Base-by-base conservation (phyloP, 257 asterid species). In the Rubia yunnanensis region DNA sequence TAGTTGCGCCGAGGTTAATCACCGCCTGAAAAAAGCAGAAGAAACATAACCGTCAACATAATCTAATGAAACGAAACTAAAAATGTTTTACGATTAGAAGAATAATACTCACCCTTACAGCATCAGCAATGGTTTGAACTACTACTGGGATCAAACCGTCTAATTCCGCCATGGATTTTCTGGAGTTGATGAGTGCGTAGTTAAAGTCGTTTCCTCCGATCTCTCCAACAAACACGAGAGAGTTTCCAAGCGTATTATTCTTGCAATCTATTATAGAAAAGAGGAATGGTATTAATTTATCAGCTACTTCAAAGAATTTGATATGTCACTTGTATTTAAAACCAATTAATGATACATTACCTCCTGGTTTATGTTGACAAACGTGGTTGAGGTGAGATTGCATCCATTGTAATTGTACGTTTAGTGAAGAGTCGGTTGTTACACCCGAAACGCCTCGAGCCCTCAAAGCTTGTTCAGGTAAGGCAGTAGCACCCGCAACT, bases 201-300 rank as follows among this genome's bases (percentile, higher is more conserved):
- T 73, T 71, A 53, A 66, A 78, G 15, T 78, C 79, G 53, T 78
- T 74, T 34, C 79, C 79, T 46, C 82, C 77, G 9, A 36, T 36
- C 64, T 73, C 82, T 9, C 82, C 82, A 6, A 75, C 72, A 6
- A 75, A 0, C 69, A 79, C 72, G 6, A 76, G 68, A 10, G 80
- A 53, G 15, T 26, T 57, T 30, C 63, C 67, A 5, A 76, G 74
- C 11, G 48, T 9, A 18, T n/a, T n/a, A n/a, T 76, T 5, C 44
- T 0, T 60, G 50, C 77, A 76, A 34, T 67, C 41, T 36, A 36
- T 7, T 5, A 5, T 10, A 35, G 9, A 5, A 36, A 36, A 36
- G 0, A 8, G 9, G 0, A 36, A 36, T 8, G n/a, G n/a, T n/a
- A n/a, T n/a, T n/a, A n/a, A 36, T 5, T 36, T 36, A 36, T 36